phyloP scores from a whole-genome alignment of 2,329 filamentous ascomycete species.

The Phyllosticta capitalensis region DNA sequence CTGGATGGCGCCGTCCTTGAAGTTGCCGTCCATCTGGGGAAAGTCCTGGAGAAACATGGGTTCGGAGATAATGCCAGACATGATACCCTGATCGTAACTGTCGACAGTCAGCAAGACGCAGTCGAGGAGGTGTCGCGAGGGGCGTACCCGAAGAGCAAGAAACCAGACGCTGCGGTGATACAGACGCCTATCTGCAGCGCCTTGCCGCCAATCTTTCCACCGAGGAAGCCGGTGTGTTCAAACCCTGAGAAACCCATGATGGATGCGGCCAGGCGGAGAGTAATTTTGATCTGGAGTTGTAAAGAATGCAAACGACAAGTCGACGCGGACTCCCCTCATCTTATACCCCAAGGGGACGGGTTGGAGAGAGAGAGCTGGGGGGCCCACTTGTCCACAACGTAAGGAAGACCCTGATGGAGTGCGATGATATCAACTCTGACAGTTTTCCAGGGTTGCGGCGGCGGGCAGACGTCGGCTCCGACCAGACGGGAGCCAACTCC shows the following conservation, averaged over 20 bases:
- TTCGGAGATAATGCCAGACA: constrained; percentile 33
- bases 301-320: background rate
- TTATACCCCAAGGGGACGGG: constrained; percentile 2
- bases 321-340: background rate
- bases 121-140: background rate
- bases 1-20: constrained; percentile 26
- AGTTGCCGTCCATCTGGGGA: constrained; percentile 28
- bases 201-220: constrained; percentile 15
- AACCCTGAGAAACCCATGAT: constrained; percentile 9
- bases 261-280: background rate
- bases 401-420: constrained; percentile 2
- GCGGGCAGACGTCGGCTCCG: background rate
- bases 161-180: constrained; percentile 37
- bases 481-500: background rate
- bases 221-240: constrained; percentile 7
- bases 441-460: background rate
- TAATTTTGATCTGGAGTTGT: background rate
- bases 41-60: constrained; percentile 26
- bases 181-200: constrained; percentile 26
- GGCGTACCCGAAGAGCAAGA: constrained; percentile 40
- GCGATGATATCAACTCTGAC: constrained; percentile 9
- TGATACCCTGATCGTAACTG: constrained; percentile 22
- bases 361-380: background rate
- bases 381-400: constrained; percentile 5
- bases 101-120: background rate